Base-by-base conservation (phyloP, 768 basidiomycete species). In the Mycena alexandri region DNA sequence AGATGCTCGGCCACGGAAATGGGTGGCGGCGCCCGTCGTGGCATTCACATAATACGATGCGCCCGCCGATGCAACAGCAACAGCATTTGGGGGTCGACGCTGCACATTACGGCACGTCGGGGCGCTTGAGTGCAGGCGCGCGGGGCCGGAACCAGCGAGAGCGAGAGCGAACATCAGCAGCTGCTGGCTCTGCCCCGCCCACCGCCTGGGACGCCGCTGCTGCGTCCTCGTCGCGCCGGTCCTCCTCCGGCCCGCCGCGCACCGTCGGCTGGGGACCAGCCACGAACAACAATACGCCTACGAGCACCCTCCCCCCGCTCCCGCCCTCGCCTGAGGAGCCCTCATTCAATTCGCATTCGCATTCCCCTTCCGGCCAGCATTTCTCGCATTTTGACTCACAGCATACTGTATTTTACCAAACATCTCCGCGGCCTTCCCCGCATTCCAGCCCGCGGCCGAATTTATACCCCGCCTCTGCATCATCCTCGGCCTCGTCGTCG, bases 351-450 rank as follows among this genome's bases (percentile, higher is more conserved):
- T 29, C 29, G 38, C 38, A 38, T 38, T 38, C 53, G 24, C 76
- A 75, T 69, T 78, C 74, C 74, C 72, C 80, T 64, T 63, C 65
- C 53, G 64, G 64, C 61, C 69, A 66, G 43, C 65, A 71, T 54
- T 71, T 60, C 53, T 54, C 70, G 16, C 70, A 64, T 55, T 65
- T 68, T 24, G 85, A 85, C 75, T 73, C 84, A 72, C 80, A 85
- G 70, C 65, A 71, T 22, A 89, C 86, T 86, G 87, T 91, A 85
- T 90, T 82, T 80, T 91, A 90, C 76, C 87, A 91, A 80, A 90
- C 89, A 33, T 82, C 84, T 63, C 81, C 85, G 61, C 78, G 83
- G 69, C 84, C 85, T 2, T 63, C 61, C 47, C 69, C 69, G 43
- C 70, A 71, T 9, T 71, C 70, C 24, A 71, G 70, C 43, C 83